These are phyloP conservation scores for Sphagnum tenellum DNA, from an alignment of 225 moss, liverwort and hornwort species.

Conservation along the genomic window DNA sequence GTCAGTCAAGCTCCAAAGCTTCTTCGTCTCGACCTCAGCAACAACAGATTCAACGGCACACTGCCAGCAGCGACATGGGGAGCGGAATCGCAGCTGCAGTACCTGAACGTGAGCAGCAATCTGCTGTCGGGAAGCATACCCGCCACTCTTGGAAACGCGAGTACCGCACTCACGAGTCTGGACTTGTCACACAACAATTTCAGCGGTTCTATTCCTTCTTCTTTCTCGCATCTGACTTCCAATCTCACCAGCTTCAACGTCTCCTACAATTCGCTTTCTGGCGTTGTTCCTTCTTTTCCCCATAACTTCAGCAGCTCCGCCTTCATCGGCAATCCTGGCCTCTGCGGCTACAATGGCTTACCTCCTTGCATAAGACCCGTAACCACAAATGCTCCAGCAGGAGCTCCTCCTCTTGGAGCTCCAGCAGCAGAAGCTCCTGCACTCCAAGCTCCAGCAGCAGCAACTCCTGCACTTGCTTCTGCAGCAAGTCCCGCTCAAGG, in stretches of 20 bases:
- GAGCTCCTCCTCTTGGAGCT: constrained; percentile 2
- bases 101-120: constrained; percentile 25
- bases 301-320: constrained; percentile 35
- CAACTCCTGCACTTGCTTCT: constrained; percentile 2
- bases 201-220: constrained; percentile 7
- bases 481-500: not conserved
- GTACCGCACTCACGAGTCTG: not conserved
- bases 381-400: no score
- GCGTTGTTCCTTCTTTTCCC: constrained; percentile 39
- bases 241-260: constrained; percentile 42
- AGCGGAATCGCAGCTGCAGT: constrained; percentile 8
- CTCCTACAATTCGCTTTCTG: constrained; percentile 59
- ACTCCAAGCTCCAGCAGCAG: constrained; percentile 14
- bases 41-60: constrained; percentile 38
- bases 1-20: constrained; percentile 23
- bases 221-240: constrained; percentile 9
- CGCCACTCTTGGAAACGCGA: no score
- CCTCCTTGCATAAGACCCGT: constrained; percentile 20
- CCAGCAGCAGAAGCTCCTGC: constrained; percentile 11
- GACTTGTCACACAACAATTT: no score
- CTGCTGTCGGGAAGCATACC: constrained; percentile 11
- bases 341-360: constrained; percentile 53
- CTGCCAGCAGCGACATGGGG: constrained; percentile 41
- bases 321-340: constrained; percentile 35
- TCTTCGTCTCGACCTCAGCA: constrained; percentile 33